Conservation (phyloP, 2,329 filamentous ascomycete genomes). For the Colletotrichum kahawae region DNA sequence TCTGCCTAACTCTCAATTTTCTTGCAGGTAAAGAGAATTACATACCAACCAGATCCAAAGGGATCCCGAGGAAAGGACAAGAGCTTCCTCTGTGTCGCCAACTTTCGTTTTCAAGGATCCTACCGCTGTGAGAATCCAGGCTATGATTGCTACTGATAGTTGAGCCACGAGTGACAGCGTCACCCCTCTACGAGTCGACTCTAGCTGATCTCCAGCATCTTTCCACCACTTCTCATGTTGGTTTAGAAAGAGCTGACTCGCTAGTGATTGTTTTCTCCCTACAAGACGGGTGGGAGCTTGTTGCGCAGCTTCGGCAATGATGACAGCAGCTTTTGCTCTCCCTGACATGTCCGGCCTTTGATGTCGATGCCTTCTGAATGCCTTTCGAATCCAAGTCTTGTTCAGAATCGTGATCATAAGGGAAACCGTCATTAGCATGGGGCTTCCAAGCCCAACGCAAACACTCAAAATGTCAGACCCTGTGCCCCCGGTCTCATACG, state of each 20-base stretch:
- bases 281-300: background rate
- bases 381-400: background rate
- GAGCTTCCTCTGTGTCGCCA: background rate
- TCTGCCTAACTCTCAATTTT: no score
- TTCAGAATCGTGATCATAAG: background rate
- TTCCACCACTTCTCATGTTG: background rate
- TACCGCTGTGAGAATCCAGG: background rate
- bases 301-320: fast-evolving
- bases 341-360: background rate
- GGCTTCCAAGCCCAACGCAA: background rate
- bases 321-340: fast-evolving
- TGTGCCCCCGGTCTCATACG: background rate
- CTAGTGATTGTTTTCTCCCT: background rate
- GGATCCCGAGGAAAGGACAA: fast-evolving
- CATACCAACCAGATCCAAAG: background rate
- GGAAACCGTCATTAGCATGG: background rate
- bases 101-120: background rate
- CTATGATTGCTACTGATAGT: fast-evolving
- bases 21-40: no score
- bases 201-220: fast-evolving
- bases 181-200: fast-evolving
- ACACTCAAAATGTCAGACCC: background rate
- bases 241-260: fast-evolving
- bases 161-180: background rate
- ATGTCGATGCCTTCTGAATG: background rate